Evolutionary conservation across 2,329 filamentous ascomycete species (phyloP).

Genomic region (Emergomyces pasteurianus): DNA sequence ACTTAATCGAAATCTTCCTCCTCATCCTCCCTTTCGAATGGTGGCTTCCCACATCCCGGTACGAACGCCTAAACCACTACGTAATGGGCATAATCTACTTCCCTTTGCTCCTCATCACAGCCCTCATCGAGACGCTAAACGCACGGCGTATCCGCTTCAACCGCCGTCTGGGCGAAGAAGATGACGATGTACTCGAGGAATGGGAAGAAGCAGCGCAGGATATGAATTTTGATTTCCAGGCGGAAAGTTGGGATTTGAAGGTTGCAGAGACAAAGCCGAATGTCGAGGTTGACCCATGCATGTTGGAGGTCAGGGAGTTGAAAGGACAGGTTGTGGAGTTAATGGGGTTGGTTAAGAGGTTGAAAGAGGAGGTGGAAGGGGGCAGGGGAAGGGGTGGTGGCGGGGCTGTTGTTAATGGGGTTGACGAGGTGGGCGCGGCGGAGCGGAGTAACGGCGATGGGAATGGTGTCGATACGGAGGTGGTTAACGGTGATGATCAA

Average conservation of each 20-base stretch:
- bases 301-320: constrained; percentile 47
- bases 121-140: constrained; percentile 54
- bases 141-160: constrained; percentile 61
- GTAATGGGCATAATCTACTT: constrained; percentile 82
- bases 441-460: not conserved
- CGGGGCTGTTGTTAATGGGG: not conserved
- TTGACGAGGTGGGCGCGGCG: not conserved
- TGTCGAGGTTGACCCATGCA: constrained; percentile 63
- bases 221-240: constrained; percentile 45
- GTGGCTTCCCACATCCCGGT: constrained; percentile 70
- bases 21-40: constrained; percentile 79
- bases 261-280: constrained; percentile 68
- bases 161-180: constrained; percentile 66
- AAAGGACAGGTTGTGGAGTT: constrained; percentile 47
- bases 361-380: constrained; percentile 27
- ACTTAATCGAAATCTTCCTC: constrained; percentile 75
- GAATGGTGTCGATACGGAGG: not conserved
- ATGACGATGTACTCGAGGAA: constrained; percentile 80
- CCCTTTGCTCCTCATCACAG: constrained; percentile 68
- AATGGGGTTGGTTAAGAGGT: constrained; percentile 50
- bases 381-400: not conserved
- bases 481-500: not conserved
- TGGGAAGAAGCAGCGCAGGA: constrained; percentile 70
- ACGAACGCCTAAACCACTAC: constrained; percentile 73
- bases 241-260: constrained; percentile 69